Evolutionary conservation across 306 rosid species (phyloP), one percentile per base, ranked within the genome.

Genomic region (Vicia sativa): DNA sequence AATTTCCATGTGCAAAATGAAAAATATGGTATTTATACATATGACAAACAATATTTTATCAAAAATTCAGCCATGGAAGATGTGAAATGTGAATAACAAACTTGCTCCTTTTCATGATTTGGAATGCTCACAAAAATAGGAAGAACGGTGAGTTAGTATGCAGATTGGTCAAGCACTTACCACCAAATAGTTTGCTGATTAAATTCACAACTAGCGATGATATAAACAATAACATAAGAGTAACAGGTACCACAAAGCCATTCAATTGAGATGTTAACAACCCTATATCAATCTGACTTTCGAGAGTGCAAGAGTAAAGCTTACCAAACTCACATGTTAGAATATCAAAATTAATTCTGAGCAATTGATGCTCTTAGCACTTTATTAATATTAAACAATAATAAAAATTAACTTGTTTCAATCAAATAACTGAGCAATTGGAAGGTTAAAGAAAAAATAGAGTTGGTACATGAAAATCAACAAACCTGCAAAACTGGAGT

Each of bases 401-500:
- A 11, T 25, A 10, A 54, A 11, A 21, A 25, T 3, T 16, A 23
- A 12, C 62, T 66, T 31, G 38, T 45, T 37, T 37, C 31, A 52
- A 58, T 61, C 25, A 61, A 64, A 19, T 23, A 70, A 60, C 65
- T 25, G 39, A 25, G 4, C 28, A 54, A 53, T 55, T 54, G 67
- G 43, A 10, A 66, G 29, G 19, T 3, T n/a, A n/a, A n/a, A 50
- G 26, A 25, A 65, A 43, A 67, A 63, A 18, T 16, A 43, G 44
- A 15, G 75, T 61, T 62, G 41, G 58, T 15, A 41, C 62, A 42
- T 48, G 29, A 66, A 68, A 66, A 79, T 52, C 49, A 44, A 71
- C 87, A 53, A 81, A 92, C 98, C 97, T 93, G 99, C 73, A 93
- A 81, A 73, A 93, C 97, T 76, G 99, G 99, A 79, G 96, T 93